These are phyloP conservation scores for Saturnispora diversa DNA, from an alignment of 805 yeast species.

Conservation along the genomic window DNA sequence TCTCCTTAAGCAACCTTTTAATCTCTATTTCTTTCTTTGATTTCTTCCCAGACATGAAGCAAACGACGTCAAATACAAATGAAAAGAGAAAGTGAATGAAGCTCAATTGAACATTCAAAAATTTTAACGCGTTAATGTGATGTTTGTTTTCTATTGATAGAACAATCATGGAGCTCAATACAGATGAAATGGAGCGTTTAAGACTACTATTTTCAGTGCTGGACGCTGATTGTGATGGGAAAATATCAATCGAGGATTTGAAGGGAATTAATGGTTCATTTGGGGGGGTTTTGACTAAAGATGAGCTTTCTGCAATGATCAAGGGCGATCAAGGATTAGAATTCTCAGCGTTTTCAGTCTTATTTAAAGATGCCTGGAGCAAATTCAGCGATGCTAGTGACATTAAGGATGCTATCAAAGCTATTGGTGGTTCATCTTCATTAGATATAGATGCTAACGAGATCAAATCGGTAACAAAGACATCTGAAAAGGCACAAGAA, in stretches of 20 bases:
- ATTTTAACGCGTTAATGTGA: not conserved
- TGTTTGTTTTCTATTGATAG: not conserved
- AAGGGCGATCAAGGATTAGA: constrained; percentile 32
- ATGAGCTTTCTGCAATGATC: constrained; percentile 46
- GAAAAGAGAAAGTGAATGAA: not conserved
- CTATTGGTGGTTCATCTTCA: constrained; percentile 34
- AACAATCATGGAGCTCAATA: not conserved
- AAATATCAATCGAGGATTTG: constrained; percentile 49
- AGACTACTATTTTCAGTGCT: constrained; percentile 71
- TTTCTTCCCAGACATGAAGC: constrained; percentile 1
- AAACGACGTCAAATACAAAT: not conserved
- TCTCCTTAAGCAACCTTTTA: constrained; percentile 36
- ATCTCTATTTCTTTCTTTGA: constrained; percentile 10
- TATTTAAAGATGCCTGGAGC: constrained; percentile 48
- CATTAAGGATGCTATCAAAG: constrained; percentile 50
- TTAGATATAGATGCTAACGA: constrained; percentile 33
- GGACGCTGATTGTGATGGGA: constrained; percentile 75
- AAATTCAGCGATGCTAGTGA: constrained; percentile 45
- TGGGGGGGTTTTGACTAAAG: constrained; percentile 38
- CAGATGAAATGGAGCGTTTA: not conserved
- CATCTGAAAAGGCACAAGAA: not conserved
- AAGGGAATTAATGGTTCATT: constrained; percentile 39
- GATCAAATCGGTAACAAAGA: not conserved
- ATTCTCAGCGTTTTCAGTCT: constrained; percentile 58
- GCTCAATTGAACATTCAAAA: not conserved